phyloP scores from a whole-genome alignment of 78 protist species.

The Thecamonas trahens region DNA sequence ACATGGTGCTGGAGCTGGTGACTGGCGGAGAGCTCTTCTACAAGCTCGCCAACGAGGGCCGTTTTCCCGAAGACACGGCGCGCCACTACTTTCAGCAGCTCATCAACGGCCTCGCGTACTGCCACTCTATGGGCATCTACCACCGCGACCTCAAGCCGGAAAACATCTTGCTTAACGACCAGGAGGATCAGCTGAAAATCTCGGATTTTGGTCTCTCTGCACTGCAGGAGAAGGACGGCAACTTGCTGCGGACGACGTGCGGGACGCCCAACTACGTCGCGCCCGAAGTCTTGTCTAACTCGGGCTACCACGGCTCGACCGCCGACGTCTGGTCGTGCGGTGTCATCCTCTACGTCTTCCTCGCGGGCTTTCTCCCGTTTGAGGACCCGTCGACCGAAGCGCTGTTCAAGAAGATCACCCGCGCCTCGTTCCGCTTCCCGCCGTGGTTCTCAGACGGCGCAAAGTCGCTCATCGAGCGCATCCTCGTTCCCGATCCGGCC shows the following conservation, averaged over 20 bases:
- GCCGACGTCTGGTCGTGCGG: conserved; percentile 75
- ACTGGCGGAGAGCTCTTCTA: conserved; percentile 51
- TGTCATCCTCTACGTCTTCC: conserved; percentile 49
- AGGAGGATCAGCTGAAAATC: conserved; percentile 41
- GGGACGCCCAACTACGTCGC: conserved; percentile 59
- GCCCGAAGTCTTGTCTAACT: conserved; percentile 20
- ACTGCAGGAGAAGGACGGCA: background rate
- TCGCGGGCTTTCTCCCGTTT: conserved; percentile 45
- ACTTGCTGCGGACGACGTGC: conserved; percentile 36
- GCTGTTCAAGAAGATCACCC: conserved; percentile 18
- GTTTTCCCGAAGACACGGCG: conserved; percentile 14
- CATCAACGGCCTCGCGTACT: too few relatives aligned
- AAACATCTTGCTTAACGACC: too few relatives aligned
- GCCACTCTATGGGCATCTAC: too few relatives aligned
- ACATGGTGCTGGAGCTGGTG: conserved; percentile 32
- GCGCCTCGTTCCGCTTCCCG: conserved; percentile 22
- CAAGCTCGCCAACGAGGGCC: conserved; percentile 17
- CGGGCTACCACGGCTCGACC: conserved; percentile 50
- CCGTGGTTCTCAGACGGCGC: background rate
- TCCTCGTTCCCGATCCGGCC: conserved; percentile 15
- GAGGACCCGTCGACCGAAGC: conserved; percentile 16
- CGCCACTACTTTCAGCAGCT: conserved; percentile 34
- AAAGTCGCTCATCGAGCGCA: background rate
- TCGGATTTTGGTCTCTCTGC: background rate
- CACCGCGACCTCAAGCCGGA: too few relatives aligned